Evolutionary conservation across 106 monocot genomes (phyloP).

Genomic region (Acorus calamus): DNA sequence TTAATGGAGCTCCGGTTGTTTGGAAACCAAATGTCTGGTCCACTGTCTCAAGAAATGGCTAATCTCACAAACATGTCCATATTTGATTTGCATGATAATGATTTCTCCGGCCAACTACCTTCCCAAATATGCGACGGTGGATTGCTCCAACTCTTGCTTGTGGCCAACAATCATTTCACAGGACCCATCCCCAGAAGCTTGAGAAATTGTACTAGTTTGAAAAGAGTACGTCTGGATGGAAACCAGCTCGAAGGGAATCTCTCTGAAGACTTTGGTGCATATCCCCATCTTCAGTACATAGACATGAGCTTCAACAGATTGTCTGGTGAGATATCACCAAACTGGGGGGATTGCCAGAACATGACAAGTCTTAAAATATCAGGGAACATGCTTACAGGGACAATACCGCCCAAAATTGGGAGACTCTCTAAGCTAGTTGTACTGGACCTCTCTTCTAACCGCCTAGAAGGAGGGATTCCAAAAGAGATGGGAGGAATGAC

Average conservation of each 20-base stretch:
- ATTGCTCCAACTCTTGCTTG: not conserved
- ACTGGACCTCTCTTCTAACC: conserved; percentile 28
- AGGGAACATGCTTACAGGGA: conserved; percentile 24
- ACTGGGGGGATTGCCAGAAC: conserved; percentile 13
- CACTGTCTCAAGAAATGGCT: conserved; percentile 7
- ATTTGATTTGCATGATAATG: not conserved
- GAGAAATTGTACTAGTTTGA: conserved; percentile 15
- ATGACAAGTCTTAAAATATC: conserved; percentile 25
- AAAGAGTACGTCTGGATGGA: not conserved
- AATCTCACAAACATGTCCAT: not conserved
- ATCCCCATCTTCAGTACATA: conserved; percentile 1
- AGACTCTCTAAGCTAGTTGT: conserved; percentile 1
- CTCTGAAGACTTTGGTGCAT: conserved; percentile 7
- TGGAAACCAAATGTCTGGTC: conserved; percentile 1
- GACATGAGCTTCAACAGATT: conserved; percentile 9
- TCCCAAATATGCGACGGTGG: conserved; percentile 13
- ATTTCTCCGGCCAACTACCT: conserved; percentile 6
- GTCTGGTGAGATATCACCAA: conserved; percentile 9
- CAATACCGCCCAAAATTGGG: conserved; percentile 23
- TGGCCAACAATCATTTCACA: conserved; percentile 4
- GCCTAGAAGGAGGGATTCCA: conserved; percentile 21
- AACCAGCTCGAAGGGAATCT: conserved; percentile 6
- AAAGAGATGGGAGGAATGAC: conserved; percentile 7
- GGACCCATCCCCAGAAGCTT: conserved; percentile 7
- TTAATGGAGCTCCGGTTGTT: too few species aligned